Conservation (phyloP, 164 flowering plant species). For the Magnolia sinica region DNA sequence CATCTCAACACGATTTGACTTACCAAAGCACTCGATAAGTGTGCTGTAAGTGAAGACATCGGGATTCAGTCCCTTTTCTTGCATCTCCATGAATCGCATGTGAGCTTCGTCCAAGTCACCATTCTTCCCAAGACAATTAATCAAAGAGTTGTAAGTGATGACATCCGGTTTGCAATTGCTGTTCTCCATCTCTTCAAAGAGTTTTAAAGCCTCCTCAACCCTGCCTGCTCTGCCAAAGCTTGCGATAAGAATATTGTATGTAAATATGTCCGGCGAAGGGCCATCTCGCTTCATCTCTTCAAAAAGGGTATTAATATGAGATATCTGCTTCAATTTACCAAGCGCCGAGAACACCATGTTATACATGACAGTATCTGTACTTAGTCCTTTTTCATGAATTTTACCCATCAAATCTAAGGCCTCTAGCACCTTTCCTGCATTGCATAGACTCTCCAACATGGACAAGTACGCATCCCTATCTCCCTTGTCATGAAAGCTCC, state of each 20-base stretch:
- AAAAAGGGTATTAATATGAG: constrained; percentile 63
- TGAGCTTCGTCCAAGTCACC: constrained; percentile 95
- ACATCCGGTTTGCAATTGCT: constrained; percentile 68
- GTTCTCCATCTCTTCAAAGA: constrained; percentile 80
- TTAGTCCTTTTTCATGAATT: constrained; percentile 74
- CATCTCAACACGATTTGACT: constrained; percentile 78
- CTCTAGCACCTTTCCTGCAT: constrained; percentile 60
- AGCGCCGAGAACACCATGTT: constrained; percentile 79
- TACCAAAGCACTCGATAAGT: constrained; percentile 94
- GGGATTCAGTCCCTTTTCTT: constrained; percentile 81
- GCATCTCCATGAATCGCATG: constrained; percentile 90
- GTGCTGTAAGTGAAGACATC: constrained; percentile 94
- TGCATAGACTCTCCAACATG: constrained; percentile 82
- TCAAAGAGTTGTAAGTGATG: constrained; percentile 79
- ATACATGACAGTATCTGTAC: constrained; percentile 66
- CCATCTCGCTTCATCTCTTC: constrained; percentile 78
- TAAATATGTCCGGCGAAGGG: constrained; percentile 74
- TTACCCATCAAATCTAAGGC: constrained; percentile 73
- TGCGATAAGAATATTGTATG: constrained; percentile 83
- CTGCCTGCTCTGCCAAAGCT: constrained; percentile 75
- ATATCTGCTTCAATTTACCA: constrained; percentile 63
- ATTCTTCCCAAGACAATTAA: constrained; percentile 87
- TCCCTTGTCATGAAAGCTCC: constrained; percentile 71
- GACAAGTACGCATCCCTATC: constrained; percentile 78
- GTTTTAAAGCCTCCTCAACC: constrained; percentile 59